Base-by-base conservation (phyloP, 768 basidiomycete species). In the Termitomyces bulborhizus region DNA sequence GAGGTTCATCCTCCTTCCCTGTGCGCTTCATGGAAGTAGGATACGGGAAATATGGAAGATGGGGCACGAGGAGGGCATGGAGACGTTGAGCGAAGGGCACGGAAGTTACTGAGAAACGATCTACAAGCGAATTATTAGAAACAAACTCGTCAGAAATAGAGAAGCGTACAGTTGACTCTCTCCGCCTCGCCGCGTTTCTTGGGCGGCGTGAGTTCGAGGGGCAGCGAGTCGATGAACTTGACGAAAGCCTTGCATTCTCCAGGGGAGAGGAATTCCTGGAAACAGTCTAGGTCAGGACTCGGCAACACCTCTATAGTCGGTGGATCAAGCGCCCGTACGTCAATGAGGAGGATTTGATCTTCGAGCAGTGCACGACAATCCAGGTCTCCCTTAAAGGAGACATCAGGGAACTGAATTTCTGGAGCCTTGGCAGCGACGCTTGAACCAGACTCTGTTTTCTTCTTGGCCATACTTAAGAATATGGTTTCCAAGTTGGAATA, bases 141-240 rank as follows among this genome's bases (percentile, higher is more conserved):
- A n/a, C n/a, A n/a, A n/a, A n/a, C n/a, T n/a, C 31, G 32, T 32
- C 41, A 29, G n/a, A 16, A 39, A 1, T 29, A 6, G n/a, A 16
- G n/a, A 32, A 29, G 66, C 79, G 58, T 62, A 86, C 86, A 76
- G 68, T 89, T 90, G 9, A 86, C 76, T 55, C 88, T 69, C 18
- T 80, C 81, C 1, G 88, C 88, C 64, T 90, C 86, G 8, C 85
- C 88, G 55, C 76, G 74, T 68, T 86, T 87, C 71, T 84, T 84
- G 3, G 86, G 83, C 11, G 84, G 85, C 0, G 85, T 85, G 3
- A 86, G 74, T 60, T 85, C 82, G 13, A 88, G 72, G 24, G 81
- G 81, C 15, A 84, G 73, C 37, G 61, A 65, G 50, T 85, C 80
- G 52, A 88, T 80, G 68, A 86, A 82, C 54, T 78, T 75, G 32